phyloP scores from a whole-genome alignment of 2,329 filamentous ascomycete species.

The Aspergillus oerlinghausenensis region DNA sequence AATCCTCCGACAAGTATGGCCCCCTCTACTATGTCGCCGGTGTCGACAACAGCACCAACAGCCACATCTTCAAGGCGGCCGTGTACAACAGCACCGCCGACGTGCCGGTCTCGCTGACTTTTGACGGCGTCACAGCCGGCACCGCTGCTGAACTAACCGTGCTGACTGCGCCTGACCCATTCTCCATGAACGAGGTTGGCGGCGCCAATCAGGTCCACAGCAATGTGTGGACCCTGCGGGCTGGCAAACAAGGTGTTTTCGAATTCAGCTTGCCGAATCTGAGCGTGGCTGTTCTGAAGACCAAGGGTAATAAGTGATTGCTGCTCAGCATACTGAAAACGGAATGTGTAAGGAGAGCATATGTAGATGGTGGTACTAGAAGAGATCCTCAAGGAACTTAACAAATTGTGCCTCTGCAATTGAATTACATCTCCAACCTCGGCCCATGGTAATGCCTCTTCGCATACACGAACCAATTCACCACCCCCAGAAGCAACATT shows the following conservation, averaged over 20 bases:
- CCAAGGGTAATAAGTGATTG: not conserved
- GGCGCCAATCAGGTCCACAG: constrained; percentile 17
- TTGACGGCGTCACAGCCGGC: constrained; percentile 31
- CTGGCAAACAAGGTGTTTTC: constrained; percentile 23
- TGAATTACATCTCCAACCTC: constrained; percentile 10
- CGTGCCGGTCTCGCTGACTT: constrained; percentile 31
- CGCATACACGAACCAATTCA: constrained; percentile 18
- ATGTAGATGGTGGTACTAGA: not conserved
- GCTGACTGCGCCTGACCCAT: constrained; percentile 33
- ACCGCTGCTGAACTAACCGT: constrained; percentile 38
- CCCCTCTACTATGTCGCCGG: constrained; percentile 47
- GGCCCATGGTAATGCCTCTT: constrained; percentile 18
- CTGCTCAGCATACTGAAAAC: not conserved
- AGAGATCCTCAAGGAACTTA: not conserved
- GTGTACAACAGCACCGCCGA: constrained; percentile 45
- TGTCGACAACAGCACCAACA: constrained; percentile 30
- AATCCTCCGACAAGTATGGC: constrained; percentile 34
- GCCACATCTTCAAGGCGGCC: constrained; percentile 45
- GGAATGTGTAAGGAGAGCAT: not conserved
- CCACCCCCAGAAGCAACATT: constrained; percentile 16
- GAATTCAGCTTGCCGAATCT: constrained; percentile 23
- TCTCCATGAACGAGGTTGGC: constrained; percentile 29
- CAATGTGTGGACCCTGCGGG: constrained; percentile 17
- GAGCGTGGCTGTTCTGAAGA: constrained; percentile 25
- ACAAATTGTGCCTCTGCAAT: not conserved